Conservation (phyloP, 2,329 filamentous ascomycete genomes). For the Neonectria magnoliae region DNA sequence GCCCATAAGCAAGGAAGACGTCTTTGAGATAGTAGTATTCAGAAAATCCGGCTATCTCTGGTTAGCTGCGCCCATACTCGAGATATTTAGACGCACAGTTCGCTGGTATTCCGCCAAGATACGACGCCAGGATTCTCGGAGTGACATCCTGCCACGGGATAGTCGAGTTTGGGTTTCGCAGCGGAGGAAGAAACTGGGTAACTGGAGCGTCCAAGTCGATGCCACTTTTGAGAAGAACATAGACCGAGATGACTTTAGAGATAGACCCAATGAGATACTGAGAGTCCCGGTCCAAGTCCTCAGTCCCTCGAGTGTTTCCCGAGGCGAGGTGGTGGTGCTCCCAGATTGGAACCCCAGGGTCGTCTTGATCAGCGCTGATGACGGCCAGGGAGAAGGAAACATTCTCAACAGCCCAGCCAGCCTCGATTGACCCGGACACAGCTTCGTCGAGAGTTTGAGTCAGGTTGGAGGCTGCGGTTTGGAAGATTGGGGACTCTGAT, state of each 20-base stretch:
- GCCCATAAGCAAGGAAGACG: conserved; percentile 47
- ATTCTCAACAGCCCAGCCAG: conserved; percentile 49
- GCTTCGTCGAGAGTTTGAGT: conserved; percentile 44
- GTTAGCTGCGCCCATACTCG: conserved; percentile 3
- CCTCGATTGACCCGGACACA: conserved; percentile 44
- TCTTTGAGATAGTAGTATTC: conserved; percentile 51
- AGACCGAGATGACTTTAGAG: conserved; percentile 51
- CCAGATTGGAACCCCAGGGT: conserved; percentile 48
- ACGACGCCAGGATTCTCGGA: conserved; percentile 49
- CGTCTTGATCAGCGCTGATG: conserved; percentile 44
- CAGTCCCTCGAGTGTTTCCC: conserved; percentile 48
- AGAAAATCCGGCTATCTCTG: conserved; percentile 41
- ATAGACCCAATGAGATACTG: conserved; percentile 56
- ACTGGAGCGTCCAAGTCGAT: conserved; percentile 47
- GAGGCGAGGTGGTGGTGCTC: conserved; percentile 53
- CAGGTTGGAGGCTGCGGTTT: conserved; percentile 43
- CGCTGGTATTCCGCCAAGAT: conserved; percentile 49
- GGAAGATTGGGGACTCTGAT: conserved; percentile 39
- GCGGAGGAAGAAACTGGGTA: conserved; percentile 48
- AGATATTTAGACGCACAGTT: conserved; percentile 45
- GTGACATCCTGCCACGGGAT: conserved; percentile 51
- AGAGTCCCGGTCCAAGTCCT: conserved; percentile 45
- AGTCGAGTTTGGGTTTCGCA: conserved; percentile 37
- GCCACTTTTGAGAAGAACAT: conserved; percentile 49
- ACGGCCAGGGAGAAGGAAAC: conserved; percentile 53